Evolutionary conservation across 2,329 filamentous ascomycete genomes (phyloP).

Genomic region (Cladosporium sp.): DNA sequence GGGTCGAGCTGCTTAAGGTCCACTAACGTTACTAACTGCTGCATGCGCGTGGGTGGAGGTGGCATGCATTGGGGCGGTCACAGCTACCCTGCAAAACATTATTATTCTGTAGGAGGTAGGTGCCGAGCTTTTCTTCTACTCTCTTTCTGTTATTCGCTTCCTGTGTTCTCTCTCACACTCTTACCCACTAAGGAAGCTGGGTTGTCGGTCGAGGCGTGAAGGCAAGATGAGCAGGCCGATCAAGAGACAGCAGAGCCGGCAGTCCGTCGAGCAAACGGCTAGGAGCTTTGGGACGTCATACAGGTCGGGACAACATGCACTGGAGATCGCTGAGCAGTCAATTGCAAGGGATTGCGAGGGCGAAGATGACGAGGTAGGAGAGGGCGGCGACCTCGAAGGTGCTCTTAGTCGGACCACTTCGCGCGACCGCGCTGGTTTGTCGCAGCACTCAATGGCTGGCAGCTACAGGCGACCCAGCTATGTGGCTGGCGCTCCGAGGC

Average conservation of each 20-base stretch:
- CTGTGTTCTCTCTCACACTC: neutral
- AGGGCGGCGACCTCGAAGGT: slow-evolving; percentile 14
- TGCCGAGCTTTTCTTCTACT: neutral
- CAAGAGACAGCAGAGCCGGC: slow-evolving; percentile 9
- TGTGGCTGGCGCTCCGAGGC: slow-evolving; percentile 66
- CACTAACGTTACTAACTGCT: neutral
- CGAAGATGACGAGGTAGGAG: slow-evolving; percentile 1
- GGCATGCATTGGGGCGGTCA: neutral
- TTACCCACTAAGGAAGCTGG: neutral
- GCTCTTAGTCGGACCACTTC: slow-evolving; percentile 17
- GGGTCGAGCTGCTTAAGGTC: no score
- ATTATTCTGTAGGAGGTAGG: no score
- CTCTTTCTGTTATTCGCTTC: neutral
- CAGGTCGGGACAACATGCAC: slow-evolving; percentile 18
- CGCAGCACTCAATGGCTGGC: slow-evolving; percentile 49
- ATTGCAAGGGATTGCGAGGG: slow-evolving; percentile 17
- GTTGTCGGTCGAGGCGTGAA: neutral
- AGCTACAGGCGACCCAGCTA: slow-evolving; percentile 74
- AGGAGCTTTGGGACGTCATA: slow-evolving; percentile 27
- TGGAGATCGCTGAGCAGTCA: slow-evolving; percentile 16
- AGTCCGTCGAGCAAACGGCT: slow-evolving; percentile 5
- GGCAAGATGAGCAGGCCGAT: slow-evolving; percentile 18
- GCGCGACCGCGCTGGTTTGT: slow-evolving; percentile 13
- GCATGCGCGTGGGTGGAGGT: neutral
- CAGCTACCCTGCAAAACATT: no score